Percentiles rank a stretch among this genome's conserved stretches.
Evolutionary conservation across 148 eudicot genomes (phyloP).

Genomic region (Salicornia ramosissima): DNA sequence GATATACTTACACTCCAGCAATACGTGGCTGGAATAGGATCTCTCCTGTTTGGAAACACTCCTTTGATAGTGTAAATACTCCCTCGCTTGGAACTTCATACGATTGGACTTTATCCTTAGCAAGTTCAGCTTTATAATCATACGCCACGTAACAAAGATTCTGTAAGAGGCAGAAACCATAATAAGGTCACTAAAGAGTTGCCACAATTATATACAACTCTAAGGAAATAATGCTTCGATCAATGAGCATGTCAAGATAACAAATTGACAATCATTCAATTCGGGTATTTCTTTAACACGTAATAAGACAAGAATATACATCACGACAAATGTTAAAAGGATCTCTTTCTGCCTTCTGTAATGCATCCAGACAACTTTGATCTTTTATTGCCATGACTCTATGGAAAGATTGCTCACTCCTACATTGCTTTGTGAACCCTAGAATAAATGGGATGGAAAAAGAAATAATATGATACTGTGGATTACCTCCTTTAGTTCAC

Average conservation of each 20-base stretch:
- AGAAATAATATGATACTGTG: not conserved
- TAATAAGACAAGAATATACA: not conserved
- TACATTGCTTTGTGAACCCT: not conserved
- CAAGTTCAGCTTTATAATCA: slow-evolving; percentile 79
- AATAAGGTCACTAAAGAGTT: not conserved
- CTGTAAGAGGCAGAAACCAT: slow-evolving; percentile 34
- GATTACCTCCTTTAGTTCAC: slow-evolving; percentile 78
- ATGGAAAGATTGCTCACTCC: not conserved
- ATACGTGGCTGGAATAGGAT: slow-evolving; percentile 79
- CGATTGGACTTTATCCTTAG: slow-evolving; percentile 56
- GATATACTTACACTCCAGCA: slow-evolving; percentile 71
- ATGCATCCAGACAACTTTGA: not conserved
- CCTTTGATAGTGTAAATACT: slow-evolving; percentile 66
- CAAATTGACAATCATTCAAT: not conserved
- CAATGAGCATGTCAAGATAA: not conserved
- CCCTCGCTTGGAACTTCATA: slow-evolving; percentile 57
- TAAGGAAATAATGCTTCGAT: not conserved
- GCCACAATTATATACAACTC: no score
- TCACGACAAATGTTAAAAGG: not conserved
- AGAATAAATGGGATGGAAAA: not conserved
- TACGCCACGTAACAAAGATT: slow-evolving; percentile 85
- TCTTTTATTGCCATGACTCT: not conserved
- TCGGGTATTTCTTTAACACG: not conserved
- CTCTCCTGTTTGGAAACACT: slow-evolving; percentile 89
- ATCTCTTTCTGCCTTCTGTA: not conserved